Conservation (phyloP, 192 early-diverging fungal species). For the Gigaspora rosea region DNA sequence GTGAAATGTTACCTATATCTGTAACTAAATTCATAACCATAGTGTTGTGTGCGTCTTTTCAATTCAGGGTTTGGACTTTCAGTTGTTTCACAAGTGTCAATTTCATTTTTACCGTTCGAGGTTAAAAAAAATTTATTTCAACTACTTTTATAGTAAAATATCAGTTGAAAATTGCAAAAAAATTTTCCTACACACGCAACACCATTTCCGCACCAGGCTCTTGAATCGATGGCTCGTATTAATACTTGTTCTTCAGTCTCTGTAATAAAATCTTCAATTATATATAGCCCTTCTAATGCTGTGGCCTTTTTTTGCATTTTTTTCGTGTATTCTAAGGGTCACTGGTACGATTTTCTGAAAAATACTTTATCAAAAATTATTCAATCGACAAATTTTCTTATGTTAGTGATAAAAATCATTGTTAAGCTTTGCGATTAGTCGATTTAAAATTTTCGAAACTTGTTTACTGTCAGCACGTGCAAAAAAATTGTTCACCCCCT, state of each 20-base stretch:
- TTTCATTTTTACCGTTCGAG: not conserved
- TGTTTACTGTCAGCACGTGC: too few species aligned
- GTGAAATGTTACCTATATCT: slow-evolving; percentile 48
- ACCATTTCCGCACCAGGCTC: slow-evolving; percentile 58
- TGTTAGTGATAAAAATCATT: too few species aligned
- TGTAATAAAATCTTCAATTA: slow-evolving; percentile 53
- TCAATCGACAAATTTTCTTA: too few species aligned
- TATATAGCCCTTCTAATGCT: slow-evolving; percentile 39
- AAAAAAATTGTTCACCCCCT: too few species aligned
- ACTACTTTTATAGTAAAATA: not conserved
- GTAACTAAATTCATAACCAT: slow-evolving; percentile 67
- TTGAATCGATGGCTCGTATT: slow-evolving; percentile 43
- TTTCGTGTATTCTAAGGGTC: not conserved
- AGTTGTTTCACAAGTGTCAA: not conserved
- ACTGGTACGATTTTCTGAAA: too few species aligned
- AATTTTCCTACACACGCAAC: slow-evolving; percentile 35
- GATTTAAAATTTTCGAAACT: too few species aligned
- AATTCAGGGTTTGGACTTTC: slow-evolving; percentile 66
- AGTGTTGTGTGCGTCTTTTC: slow-evolving; percentile 68
- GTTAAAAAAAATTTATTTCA: not conserved
- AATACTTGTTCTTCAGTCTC: slow-evolving; percentile 50
- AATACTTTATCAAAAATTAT: too few species aligned
- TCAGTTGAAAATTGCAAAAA: not conserved
- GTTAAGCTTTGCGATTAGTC: too few species aligned
- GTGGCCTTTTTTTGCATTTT: not conserved